Evolutionary conservation across 768 basidiomycete genomes (phyloP).

Genomic region (Rubroboletus satanas): DNA sequence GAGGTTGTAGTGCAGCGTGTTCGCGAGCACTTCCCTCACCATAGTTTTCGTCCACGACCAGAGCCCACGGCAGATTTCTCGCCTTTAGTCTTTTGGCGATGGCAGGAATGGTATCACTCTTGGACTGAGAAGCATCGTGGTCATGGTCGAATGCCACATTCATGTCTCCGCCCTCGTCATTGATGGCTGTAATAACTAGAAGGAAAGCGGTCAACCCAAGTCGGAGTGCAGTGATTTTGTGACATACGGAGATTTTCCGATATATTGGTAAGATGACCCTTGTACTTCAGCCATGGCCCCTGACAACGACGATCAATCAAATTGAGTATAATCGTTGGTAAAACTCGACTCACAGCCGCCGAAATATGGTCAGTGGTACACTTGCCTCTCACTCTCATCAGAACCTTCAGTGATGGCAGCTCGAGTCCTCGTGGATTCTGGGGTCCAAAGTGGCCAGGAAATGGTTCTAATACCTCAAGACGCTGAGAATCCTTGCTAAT

Average conservation of each 20-base stretch:
- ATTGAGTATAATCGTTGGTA: not conserved
- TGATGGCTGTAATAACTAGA: conserved; percentile 88
- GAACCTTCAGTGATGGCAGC: conserved; percentile 74
- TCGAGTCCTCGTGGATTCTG: conserved; percentile 58
- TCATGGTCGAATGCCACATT: conserved; percentile 87
- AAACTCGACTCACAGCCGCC: conserved; percentile 66
- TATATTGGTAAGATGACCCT: conserved; percentile 94
- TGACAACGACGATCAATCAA: conserved; percentile 27
- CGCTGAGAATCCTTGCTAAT: conserved; percentile 79
- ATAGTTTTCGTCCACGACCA: conserved; percentile 95
- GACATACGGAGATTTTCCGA: conserved; percentile 88
- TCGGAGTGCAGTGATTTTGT: not conserved
- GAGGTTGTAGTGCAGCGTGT: conserved; percentile 94
- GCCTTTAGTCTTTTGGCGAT: conserved; percentile 88
- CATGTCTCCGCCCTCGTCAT: conserved; percentile 92
- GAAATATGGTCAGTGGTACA: conserved; percentile 99
- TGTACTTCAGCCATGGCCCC: conserved; percentile 99
- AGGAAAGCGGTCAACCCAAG: conserved; percentile 3
- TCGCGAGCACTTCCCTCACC: conserved; percentile 98
- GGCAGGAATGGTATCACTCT: conserved; percentile 80
- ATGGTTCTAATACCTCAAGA: conserved; percentile 84
- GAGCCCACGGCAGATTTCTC: conserved; percentile 82
- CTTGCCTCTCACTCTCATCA: conserved; percentile 94
- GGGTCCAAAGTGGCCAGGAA: conserved; percentile 65
- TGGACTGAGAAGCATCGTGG: conserved; percentile 38